Evolutionary conservation across 495 filamentous ascomycete genomes (phyloP), one percentile per base, ranked within the genome.

Genomic region (Apiosordaria backusii): DNA sequence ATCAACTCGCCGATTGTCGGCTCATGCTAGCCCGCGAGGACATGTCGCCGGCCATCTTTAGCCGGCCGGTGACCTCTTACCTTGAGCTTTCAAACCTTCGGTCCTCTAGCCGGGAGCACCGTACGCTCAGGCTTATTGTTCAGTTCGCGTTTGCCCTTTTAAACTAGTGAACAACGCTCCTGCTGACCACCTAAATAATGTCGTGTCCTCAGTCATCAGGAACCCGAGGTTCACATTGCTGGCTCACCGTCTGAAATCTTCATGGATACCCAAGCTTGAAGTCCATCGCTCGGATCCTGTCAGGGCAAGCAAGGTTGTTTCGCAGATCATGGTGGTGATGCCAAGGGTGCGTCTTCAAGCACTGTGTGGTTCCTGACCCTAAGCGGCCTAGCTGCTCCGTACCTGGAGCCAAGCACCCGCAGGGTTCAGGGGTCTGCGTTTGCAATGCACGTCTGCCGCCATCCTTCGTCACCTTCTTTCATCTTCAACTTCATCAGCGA

Each of bases 401-500:
- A 61, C 70, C 64, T 67, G 67, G 19, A 10, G 65, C 52, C 64
- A 71, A 67, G 62, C 50, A 55, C 15, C 25, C 26, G 50, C 67
- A 72, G 57, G 70, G 70, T 53, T 66, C 70, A 70, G 65, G 70
- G 70, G 70, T 64, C 50, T 53, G 52, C 63, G 59, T 65, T 65
- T 60, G 58, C 62, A 61, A 68, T 55, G 52, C 52, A 19, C 10
- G 52, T 23, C 52, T 55, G 19, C 52, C 52, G 18, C 18, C 22
- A n/a, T n/a, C 52, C 35, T 45, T 45, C 35, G 9, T 45, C 35
- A 45, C 35, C 35, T 45, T 35, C 29, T 45, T 13, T 45, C 35
- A 45, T 7, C 35, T 2, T 13, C 9, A 7, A 7, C 35, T 45
- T 45, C 10, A 45, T 15, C 35, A 45, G 35, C 10, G 35, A 45